These are phyloP conservation scores for Saraca asoca DNA, from an alignment of 331 rosid species.

Conservation along the genomic window DNA sequence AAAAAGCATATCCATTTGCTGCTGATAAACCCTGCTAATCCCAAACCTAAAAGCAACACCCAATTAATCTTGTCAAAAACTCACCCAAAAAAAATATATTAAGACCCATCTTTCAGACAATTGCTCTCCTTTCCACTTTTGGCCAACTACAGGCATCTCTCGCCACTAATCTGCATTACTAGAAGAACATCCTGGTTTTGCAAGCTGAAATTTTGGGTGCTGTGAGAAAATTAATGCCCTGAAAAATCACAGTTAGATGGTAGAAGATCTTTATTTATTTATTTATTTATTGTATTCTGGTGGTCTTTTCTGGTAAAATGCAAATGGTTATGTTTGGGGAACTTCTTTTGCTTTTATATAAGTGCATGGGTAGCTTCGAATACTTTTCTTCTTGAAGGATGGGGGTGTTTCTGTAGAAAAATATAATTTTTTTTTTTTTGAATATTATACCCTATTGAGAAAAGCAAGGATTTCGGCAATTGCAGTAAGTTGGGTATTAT, in stretches of 20 bases:
- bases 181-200: constrained; percentile 21
- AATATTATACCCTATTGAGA: constrained; percentile 23
- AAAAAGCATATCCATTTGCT: constrained; percentile 32
- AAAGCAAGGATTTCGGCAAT: constrained; percentile 27
- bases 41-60: constrained; percentile 28
- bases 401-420: constrained; percentile 3
- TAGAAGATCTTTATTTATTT: constrained; percentile 2
- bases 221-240: constrained; percentile 25
- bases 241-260: constrained; percentile 29
- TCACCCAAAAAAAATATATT: constrained; percentile 15
- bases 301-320: constrained; percentile 27
- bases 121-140: constrained; percentile 21
- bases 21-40: constrained; percentile 14
- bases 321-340: constrained; percentile 25
- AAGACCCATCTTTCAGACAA: background rate
- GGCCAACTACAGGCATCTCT: constrained; percentile 29
- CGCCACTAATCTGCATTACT: constrained; percentile 23
- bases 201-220: constrained; percentile 9
- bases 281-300: constrained; percentile 29
- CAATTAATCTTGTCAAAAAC: constrained; percentile 1
- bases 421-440: constrained; percentile 26
- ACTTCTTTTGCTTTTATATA: background rate
- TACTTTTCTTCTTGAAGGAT: constrained; percentile 22
- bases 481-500: constrained; percentile 28
- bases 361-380: constrained; percentile 3